These are phyloP conservation scores for Lactifluus hygrophoroides DNA, from an alignment of 768 basidiomycete genomes.

Conservation along the genomic window DNA sequence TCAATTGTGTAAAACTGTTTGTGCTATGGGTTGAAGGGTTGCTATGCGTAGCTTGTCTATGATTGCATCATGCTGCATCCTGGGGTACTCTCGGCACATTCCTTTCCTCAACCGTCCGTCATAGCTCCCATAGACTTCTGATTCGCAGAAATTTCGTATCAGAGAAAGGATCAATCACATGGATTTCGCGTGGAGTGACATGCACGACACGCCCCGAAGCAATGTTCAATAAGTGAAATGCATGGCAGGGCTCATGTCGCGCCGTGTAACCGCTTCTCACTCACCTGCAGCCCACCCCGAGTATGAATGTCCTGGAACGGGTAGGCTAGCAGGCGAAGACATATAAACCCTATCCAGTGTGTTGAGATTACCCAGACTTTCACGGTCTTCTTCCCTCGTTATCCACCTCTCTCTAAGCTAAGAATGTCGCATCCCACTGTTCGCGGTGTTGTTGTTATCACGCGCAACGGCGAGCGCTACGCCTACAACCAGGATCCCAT, in stretches of 20 bases:
- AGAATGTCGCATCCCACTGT: conserved; percentile 42
- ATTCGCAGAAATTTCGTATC: neutral
- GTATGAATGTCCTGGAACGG: conserved; percentile 2
- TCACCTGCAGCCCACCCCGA: conserved; percentile 7
- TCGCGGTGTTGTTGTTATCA: conserved; percentile 68
- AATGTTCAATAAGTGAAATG: conserved; percentile 18
- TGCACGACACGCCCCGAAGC: conserved; percentile 9
- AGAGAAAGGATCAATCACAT: conserved; percentile 9
- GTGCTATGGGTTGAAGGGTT: neutral
- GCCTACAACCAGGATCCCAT: conserved; percentile 64
- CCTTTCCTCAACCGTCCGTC: neutral
- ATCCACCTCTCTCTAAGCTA: conserved; percentile 11
- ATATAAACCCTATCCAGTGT: conserved; percentile 10
- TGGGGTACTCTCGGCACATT: neutral
- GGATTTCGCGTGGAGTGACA: conserved; percentile 17
- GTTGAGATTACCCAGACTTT: conserved; percentile 12
- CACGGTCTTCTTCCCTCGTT: conserved; percentile 16
- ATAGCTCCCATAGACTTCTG: neutral
- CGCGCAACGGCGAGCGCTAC: conserved; percentile 69
- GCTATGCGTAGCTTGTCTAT: conserved; percentile 10
- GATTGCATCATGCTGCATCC: neutral
- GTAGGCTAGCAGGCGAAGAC: neutral
- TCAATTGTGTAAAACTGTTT: neutral
- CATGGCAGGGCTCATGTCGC: conserved; percentile 5
- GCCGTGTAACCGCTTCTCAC: conserved; percentile 1